A percentile compares a stretch with the other conserved stretches of the same genome.
phyloP scores from a whole-genome alignment of 2,329 filamentous ascomycete genomes.

The Fusarium annulatum region DNA sequence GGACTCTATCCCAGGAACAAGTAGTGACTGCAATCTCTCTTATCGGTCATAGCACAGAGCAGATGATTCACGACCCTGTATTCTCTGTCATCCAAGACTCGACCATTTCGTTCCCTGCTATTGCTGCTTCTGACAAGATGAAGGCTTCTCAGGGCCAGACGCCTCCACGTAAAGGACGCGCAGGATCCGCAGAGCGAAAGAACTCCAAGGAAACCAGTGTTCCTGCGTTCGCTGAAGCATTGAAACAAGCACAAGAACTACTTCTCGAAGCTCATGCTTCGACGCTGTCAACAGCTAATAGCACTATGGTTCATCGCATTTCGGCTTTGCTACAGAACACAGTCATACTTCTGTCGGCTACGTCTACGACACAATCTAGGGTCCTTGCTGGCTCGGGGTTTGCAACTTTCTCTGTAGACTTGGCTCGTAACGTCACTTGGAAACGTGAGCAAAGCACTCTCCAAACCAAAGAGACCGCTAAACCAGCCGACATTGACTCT shows the following conservation, averaged over 20 bases:
- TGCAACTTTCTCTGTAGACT: constrained; percentile 73
- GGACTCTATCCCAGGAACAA: constrained; percentile 60
- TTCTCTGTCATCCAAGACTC: constrained; percentile 94
- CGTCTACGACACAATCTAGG: constrained; percentile 60
- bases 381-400: constrained; percentile 64
- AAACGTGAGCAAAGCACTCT: constrained; percentile 70
- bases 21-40: constrained; percentile 75
- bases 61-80: constrained; percentile 82
- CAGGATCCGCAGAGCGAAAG: constrained; percentile 40
- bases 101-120: constrained; percentile 85
- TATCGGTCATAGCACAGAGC: constrained; percentile 74
- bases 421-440: constrained; percentile 76
- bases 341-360: constrained; percentile 73
- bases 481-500: constrained; percentile 2
- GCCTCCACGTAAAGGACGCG: constrained; percentile 49
- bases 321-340: constrained; percentile 73
- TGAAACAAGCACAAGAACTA: constrained; percentile 74
- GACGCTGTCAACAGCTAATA: constrained; percentile 64
- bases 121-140: constrained; percentile 60
- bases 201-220: constrained; percentile 46
- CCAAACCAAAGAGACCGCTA: constrained; percentile 50
- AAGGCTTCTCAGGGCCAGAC: constrained; percentile 51
- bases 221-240: constrained; percentile 65
- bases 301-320: constrained; percentile 71
- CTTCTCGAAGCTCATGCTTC: constrained; percentile 72